Evolutionary conservation across 106 monocot genomes (phyloP).

Genomic region (Platanthera guangdongensis): DNA sequence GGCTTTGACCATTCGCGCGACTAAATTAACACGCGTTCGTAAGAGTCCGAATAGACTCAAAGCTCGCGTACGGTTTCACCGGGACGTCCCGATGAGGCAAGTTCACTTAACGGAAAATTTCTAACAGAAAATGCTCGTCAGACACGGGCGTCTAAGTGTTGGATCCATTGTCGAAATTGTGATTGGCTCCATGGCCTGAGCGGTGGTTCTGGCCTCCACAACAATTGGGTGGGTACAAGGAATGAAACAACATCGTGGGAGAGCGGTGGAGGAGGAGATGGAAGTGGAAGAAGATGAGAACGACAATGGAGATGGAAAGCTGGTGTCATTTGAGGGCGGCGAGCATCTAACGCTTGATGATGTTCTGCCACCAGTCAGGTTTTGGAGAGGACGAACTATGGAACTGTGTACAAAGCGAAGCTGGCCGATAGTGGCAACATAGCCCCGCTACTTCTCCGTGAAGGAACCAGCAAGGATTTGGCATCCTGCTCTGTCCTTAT

Average conservation of each 20-base stretch:
- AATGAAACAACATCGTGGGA: conserved; percentile 29
- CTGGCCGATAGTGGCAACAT: conserved; percentile 67
- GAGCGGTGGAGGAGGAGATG: conserved; percentile 27
- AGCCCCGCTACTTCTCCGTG: conserved; percentile 53
- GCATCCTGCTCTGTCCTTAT: conserved; percentile 46
- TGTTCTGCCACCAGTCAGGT: conserved; percentile 87
- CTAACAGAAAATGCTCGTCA: conserved; percentile 45
- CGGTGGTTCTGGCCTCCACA: conserved; percentile 55
- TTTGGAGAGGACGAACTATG: conserved; percentile 73
- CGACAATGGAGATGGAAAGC: conserved; percentile 43
- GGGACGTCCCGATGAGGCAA: too few species aligned
- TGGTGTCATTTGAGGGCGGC: conserved; percentile 74
- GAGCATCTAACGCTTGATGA: conserved; percentile 85
- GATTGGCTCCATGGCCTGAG: conserved; percentile 71
- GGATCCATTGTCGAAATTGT: conserved; percentile 61
- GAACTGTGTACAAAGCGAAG: conserved; percentile 87
- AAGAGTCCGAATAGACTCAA: too few species aligned
- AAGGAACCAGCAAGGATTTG: conserved; percentile 57
- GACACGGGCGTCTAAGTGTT: conserved; percentile 24
- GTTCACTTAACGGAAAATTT: too few species aligned
- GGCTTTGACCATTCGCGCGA: too few species aligned
- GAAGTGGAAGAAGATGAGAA: conserved; percentile 24
- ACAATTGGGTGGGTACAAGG: conserved; percentile 52
- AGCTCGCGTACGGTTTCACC: too few species aligned
- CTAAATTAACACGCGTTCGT: too few species aligned